Percentiles rank a stretch among this genome's conserved stretches.
Conservation (phyloP, 768 basidiomycete species). For the Mycena maculata region DNA sequence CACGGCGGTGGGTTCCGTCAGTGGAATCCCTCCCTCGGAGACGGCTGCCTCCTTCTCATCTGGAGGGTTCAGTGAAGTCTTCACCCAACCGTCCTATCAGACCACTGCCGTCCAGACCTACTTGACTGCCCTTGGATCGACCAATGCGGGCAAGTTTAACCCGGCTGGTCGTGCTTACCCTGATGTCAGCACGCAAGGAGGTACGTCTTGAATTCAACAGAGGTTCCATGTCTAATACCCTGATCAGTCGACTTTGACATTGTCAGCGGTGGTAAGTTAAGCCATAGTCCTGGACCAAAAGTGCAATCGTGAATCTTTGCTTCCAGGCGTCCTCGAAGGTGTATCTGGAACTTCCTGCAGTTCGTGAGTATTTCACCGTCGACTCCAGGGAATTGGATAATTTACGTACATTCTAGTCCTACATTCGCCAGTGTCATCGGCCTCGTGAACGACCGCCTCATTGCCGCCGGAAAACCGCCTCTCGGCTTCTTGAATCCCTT, state of each 20-base stretch:
- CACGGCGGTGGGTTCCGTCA: constrained; percentile 53
- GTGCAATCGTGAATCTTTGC: too few relatives aligned
- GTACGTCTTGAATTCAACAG: constrained; percentile 38
- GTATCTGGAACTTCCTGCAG: constrained; percentile 31
- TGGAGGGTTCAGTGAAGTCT: constrained; percentile 64
- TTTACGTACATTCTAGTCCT: constrained; percentile 37
- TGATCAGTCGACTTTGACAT: constrained; percentile 26
- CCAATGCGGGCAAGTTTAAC: constrained; percentile 52
- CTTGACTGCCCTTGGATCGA: constrained; percentile 39
- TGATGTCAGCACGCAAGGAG: constrained; percentile 40
- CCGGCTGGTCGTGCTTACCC: constrained; percentile 47
- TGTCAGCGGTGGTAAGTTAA: constrained; percentile 19
- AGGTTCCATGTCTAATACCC: constrained; percentile 16
- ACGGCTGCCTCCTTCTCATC: constrained; percentile 58
- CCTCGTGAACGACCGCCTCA: constrained; percentile 60
- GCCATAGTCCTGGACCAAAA: too few relatives aligned
- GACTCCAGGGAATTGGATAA: too few relatives aligned
- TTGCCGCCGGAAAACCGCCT: constrained; percentile 46
- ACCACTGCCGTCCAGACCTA: constrained; percentile 40
- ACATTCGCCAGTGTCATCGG: constrained; percentile 60
- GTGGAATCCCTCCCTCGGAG: constrained; percentile 49
- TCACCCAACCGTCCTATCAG: constrained; percentile 44
- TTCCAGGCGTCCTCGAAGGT: constrained; percentile 15
- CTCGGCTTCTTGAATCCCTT: constrained; percentile 51
- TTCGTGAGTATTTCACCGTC: constrained; percentile 18